Evolutionary conservation across 1,284 basidiomycete genomes (phyloP).

Genomic region (Rhodotorula sp.): DNA sequence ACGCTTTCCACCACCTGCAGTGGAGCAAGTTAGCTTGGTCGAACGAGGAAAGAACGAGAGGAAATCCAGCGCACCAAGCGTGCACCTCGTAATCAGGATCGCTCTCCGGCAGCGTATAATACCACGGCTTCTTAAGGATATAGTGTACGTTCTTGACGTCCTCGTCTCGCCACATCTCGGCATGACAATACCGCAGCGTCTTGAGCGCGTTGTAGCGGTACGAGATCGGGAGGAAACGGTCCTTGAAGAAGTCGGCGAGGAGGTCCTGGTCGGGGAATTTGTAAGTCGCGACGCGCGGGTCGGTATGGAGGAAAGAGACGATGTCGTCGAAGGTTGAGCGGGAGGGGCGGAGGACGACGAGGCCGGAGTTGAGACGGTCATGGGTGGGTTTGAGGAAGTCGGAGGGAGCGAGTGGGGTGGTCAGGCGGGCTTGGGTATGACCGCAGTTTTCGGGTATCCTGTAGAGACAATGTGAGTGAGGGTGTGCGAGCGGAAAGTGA

Average conservation of each 20-base stretch:
- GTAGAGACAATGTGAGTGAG: slow-evolving; percentile 1
- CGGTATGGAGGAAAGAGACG: slow-evolving; percentile 62
- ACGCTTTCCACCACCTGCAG: slow-evolving; percentile 72
- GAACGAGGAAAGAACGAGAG: neutral
- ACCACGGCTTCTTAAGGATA: slow-evolving; percentile 56
- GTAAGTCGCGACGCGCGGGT: slow-evolving; percentile 66
- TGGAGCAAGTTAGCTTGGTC: neutral
- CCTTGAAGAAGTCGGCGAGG: slow-evolving; percentile 73
- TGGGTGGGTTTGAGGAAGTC: slow-evolving; percentile 65
- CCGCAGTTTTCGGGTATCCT: slow-evolving; percentile 89
- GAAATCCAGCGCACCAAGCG: slow-evolving; percentile 35
- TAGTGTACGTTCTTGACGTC: slow-evolving; percentile 58
- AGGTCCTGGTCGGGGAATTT: slow-evolving; percentile 92
- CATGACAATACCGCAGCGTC: slow-evolving; percentile 67
- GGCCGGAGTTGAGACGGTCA: slow-evolving; percentile 79
- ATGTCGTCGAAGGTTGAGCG: slow-evolving; percentile 58
- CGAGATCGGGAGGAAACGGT: slow-evolving; percentile 54
- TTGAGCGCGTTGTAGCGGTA: slow-evolving; percentile 76
- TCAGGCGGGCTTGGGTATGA: slow-evolving; percentile 57
- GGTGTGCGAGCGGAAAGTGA: too few relatives aligned
- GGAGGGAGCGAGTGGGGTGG: slow-evolving; percentile 48
- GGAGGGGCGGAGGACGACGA: slow-evolving; percentile 76
- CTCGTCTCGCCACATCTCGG: slow-evolving; percentile 69
- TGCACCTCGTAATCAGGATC: slow-evolving; percentile 53
- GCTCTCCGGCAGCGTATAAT: slow-evolving; percentile 52